Evolutionary conservation across 768 basidiomycete genomes (phyloP), one percentile per base, ranked within the genome.

Genomic region (Glaciozyma antarctica): DNA sequence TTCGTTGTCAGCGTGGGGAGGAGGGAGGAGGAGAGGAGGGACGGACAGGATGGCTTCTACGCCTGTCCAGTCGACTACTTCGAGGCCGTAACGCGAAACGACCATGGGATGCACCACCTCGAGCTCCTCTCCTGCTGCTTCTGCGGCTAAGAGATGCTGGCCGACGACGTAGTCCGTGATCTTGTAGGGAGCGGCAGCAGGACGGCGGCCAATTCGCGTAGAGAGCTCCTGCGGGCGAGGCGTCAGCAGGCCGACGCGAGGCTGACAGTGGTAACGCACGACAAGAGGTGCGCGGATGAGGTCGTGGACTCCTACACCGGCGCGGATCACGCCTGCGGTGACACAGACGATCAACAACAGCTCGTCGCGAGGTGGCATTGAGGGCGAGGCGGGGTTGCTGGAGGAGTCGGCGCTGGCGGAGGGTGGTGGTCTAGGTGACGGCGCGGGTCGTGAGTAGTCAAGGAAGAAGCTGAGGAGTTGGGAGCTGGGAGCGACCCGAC

Each of bases 31-130:
- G 22, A 26, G n/a, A 5, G 15, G 30, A n/a, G 34, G 10, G 57
- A 78, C 85, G 58, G 75, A 91, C 91, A 90, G 90, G 59, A 95
- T 79, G 0, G 90, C 92, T 75, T 94, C 91, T 22, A 88, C 87
- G 69, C 90, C 89, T 24, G 79, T 81, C 85, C 86, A 94, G 74
- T 93, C 87, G 21, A 78, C 80, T 63, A 93, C 79, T 47, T 57
- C 61, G 61, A 70, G 59, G 10, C 69, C 69, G 5, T n/a, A 9
- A 22, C 48, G 22, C 10, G 48, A 48, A 26, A 67, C 86, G 32
- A 86, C 82, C 53, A 93, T 88, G 3, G 92, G 91, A 87, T 88
- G 90, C 38, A 84, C 89, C 15, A 90, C 75, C 9, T 82, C 77
- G 22, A 93, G 75, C 58, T 90, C 87, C 63, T 88, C 85, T 5